Base-by-base conservation (phyloP, 140 eudicot species). In the Anethum foeniculum region DNA sequence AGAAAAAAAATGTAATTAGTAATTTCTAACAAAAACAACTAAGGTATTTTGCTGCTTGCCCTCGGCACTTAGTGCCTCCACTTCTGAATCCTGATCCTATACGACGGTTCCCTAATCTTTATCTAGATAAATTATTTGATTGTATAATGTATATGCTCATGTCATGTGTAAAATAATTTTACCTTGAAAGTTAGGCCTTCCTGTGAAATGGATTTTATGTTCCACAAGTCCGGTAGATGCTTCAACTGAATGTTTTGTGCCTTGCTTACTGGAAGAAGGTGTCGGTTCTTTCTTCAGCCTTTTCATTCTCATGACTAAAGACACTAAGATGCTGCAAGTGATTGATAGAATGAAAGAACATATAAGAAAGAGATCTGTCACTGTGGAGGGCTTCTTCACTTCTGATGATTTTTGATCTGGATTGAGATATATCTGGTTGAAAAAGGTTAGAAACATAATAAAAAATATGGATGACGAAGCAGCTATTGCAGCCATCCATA, bases 171-270 rank as follows among this genome's bases (percentile, higher is more conserved):
- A 48, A 58, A 68, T 30, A 69, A 25, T 27, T 47, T 32, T 88
- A 92, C 98, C 98, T 84, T 86, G 84, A 67, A 94, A 88, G 27
- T 82, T 38, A 43, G 98, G 98, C 78, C 98, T 94, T 81, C 86
- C 87, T 54, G 96, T 97, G 76, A 90, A 92, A 85, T 88, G 86
- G 46, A 95, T 69, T 85, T 92, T 88, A 75, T 89, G 90, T 38
- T 89, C 92, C 76, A 89, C 92, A 46, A 79, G 84, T 48, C 71
- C 84, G 71, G 65, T 78, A 47, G 77, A 78, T 52, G 84, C 81
- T 81, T 87, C 92, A 49, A 49, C 41, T 21, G 84, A 79, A 76
- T 72, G 85, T 81, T 81, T 81, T 80, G 78, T 78, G 52, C 69
- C 84, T 73, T 84, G 87, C 68, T 84, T 82, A 47, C 83, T 75